Evolutionary conservation across 2,329 filamentous ascomycete genomes (phyloP).

Genomic region (Fusarium tjaetaba): DNA sequence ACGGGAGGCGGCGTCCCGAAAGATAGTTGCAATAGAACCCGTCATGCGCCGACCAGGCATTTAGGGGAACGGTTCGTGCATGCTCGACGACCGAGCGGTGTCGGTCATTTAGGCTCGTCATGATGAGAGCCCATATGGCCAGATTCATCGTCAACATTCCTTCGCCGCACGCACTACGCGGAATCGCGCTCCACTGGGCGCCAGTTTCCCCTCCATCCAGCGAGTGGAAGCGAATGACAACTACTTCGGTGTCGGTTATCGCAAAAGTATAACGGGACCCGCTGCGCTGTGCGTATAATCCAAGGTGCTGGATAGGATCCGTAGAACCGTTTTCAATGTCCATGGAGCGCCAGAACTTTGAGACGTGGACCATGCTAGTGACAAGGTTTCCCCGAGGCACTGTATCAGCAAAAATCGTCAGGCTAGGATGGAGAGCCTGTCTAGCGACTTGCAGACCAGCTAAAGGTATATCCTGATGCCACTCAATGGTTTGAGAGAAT

Average conservation of each 20-base stretch:
- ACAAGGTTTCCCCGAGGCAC: neutral
- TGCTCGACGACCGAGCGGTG: neutral
- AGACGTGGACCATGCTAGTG: neutral
- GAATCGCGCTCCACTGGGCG: neutral
- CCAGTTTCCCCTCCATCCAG: neutral
- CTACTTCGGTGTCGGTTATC: neutral
- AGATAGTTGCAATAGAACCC: neutral
- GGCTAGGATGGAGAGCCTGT: neutral
- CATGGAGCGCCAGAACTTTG: neutral
- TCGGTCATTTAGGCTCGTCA: neutral
- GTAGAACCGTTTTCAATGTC: neutral
- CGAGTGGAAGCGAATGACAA: neutral
- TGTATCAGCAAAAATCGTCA: neutral
- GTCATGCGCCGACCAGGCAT: neutral
- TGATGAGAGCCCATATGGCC: neutral
- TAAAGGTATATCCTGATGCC: neutral
- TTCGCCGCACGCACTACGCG: neutral
- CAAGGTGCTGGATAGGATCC: neutral
- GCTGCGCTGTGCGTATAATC: neutral
- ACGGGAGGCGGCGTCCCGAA: neutral
- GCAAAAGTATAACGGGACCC: neutral
- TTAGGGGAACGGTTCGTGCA: neutral
- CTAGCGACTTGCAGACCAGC: neutral
- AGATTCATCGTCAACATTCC: neutral
- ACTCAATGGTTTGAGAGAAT: neutral